Evolutionary conservation across 2,329 filamentous ascomycete species (phyloP).

Genomic region (Penicillium sp.): DNA sequence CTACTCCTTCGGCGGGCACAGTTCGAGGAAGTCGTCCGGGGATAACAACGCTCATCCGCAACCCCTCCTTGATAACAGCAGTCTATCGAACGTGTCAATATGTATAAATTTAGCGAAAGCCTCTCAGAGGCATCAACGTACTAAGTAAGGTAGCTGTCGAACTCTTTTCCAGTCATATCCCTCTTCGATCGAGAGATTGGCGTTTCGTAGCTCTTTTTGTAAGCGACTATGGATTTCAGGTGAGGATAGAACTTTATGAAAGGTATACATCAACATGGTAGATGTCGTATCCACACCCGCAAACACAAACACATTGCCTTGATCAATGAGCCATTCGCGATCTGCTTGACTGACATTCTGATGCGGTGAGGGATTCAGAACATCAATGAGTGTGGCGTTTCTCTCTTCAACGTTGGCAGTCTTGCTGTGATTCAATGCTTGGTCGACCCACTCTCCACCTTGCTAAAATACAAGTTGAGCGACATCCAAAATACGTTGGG

Average conservation of each 20-base stretch:
- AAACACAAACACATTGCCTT: slow-evolving; percentile 4
- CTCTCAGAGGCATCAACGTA: not conserved
- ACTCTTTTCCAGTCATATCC: not conserved
- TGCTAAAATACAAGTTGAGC: not conserved
- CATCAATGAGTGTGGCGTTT: not conserved
- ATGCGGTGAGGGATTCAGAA: not conserved
- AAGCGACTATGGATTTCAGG: not conserved
- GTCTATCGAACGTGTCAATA: slow-evolving; percentile 2
- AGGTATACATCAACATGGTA: slow-evolving; percentile 2
- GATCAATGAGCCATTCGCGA: slow-evolving; percentile 2
- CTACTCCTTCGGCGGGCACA: not conserved
- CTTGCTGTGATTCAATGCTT: not conserved
- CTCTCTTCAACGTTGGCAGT: not conserved
- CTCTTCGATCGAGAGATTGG: not conserved
- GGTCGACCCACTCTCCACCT: slow-evolving; percentile 1
- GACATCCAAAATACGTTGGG: not conserved
- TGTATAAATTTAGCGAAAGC: not conserved
- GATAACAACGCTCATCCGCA: not conserved
- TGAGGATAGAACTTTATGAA: slow-evolving; percentile 3
- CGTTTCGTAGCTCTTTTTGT: not conserved
- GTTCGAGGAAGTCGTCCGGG: slow-evolving; percentile 6
- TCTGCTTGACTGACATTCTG: not conserved
- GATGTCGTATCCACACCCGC: slow-evolving; percentile 5
- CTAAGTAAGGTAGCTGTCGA: slow-evolving; percentile 5
- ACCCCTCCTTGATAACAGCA: slow-evolving; percentile 7